These are phyloP conservation scores for Emergomyces orientalis DNA, from an alignment of 2,329 filamentous ascomycete species.

Conservation along the genomic window DNA sequence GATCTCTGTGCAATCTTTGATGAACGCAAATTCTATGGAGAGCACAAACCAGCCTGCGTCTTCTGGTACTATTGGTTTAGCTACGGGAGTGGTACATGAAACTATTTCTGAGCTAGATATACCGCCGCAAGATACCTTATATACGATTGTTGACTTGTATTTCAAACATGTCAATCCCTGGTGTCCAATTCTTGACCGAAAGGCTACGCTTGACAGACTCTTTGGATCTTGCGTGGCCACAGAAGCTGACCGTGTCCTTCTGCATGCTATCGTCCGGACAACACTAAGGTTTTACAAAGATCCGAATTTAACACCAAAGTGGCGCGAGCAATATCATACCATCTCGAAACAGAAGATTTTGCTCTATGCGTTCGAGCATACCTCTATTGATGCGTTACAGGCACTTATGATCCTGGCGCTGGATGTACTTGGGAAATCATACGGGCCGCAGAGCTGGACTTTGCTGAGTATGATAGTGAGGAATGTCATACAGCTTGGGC, in stretches of 20 bases:
- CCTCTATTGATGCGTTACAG: constrained; percentile 33
- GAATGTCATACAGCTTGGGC: constrained; percentile 33
- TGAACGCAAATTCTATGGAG: constrained; percentile 1
- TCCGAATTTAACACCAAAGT: constrained; percentile 30
- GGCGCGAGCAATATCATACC: constrained; percentile 33
- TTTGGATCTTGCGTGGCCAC: constrained; percentile 36
- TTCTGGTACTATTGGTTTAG: neutral
- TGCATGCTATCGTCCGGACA: constrained; percentile 40
- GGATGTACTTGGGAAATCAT: constrained; percentile 38
- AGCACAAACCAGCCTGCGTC: neutral
- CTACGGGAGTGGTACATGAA: neutral
- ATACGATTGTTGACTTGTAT: constrained; percentile 52
- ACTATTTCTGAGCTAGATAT: constrained; percentile 38
- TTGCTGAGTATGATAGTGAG: constrained; percentile 34
- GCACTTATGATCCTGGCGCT: constrained; percentile 37
- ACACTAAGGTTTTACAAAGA: constrained; percentile 38
- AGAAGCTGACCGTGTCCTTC: constrained; percentile 35
- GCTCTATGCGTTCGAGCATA: constrained; percentile 37
- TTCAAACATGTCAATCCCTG: constrained; percentile 57
- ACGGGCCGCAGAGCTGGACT: constrained; percentile 38
- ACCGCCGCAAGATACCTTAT: constrained; percentile 52
- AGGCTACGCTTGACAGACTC: constrained; percentile 35
- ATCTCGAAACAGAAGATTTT: constrained; percentile 35
- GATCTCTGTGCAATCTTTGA: constrained; percentile 6
- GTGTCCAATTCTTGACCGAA: constrained; percentile 41